These are phyloP conservation scores for Pachyrhizus erosus DNA, from an alignment of 306 rosid species.

Conservation along the genomic window DNA sequence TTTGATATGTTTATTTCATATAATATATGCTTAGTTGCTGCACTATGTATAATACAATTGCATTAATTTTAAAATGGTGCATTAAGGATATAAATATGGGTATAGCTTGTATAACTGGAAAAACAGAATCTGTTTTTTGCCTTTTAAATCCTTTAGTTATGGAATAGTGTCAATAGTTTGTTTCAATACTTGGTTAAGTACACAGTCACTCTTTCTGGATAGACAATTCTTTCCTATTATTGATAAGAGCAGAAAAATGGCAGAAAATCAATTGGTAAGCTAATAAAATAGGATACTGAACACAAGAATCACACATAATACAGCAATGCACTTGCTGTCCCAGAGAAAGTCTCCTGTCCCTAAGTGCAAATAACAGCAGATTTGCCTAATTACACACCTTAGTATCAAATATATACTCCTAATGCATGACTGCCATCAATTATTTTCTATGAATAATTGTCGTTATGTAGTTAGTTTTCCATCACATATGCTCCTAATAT, in stretches of 20 bases:
- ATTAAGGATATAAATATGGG: not conserved
- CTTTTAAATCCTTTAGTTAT: slow-evolving; percentile 17
- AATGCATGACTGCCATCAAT: not conserved
- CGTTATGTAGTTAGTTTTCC: not conserved
- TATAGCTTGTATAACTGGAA: slow-evolving; percentile 25
- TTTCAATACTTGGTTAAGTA: slow-evolving; percentile 14
- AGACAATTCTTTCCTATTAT: slow-evolving; percentile 4
- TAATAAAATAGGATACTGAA: not conserved
- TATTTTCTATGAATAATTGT: not conserved
- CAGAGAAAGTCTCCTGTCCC: not conserved
- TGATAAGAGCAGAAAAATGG: not conserved
- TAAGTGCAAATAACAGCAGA: not conserved
- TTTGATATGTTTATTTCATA: slow-evolving; percentile 15
- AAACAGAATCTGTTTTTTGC: not conserved
- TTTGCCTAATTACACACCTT: not conserved
- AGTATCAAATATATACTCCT: not conserved
- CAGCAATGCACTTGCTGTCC: not conserved
- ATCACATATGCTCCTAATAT: not conserved
- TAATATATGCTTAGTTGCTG: slow-evolving; percentile 30
- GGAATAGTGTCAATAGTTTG: slow-evolving; percentile 3
- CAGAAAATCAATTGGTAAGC: not conserved
- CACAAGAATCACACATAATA: not conserved
- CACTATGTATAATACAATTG: not conserved
- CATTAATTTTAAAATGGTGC: slow-evolving; percentile 25
- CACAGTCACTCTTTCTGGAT: not conserved